phyloP scores from a whole-genome alignment of 2,329 filamentous ascomycete species.

The Coccinonectria pachysandricola region DNA sequence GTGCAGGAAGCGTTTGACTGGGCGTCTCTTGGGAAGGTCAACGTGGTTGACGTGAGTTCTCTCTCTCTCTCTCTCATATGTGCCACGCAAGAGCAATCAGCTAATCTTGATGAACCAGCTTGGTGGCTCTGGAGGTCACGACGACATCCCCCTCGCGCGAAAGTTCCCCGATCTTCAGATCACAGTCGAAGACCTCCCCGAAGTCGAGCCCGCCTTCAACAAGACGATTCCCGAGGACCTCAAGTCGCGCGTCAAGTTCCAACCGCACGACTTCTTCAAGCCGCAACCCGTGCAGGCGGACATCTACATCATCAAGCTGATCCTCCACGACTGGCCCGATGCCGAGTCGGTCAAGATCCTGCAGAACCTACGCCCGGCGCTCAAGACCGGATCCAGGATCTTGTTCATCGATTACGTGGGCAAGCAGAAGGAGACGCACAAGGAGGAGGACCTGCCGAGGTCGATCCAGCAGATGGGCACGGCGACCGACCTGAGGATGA shows the following conservation, averaged over 20 bases:
- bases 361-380: conserved; percentile 29
- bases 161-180: conserved; percentile 24
- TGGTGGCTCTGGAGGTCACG: conserved; percentile 17
- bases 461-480: conserved; percentile 1
- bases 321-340: conserved; percentile 46
- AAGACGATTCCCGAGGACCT: conserved; percentile 13
- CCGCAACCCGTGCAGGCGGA: conserved; percentile 29
- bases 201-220: conserved; percentile 16
- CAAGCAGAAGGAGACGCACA: conserved; percentile 14
- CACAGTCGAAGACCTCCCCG: conserved; percentile 38
- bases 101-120: conserved; percentile 9
- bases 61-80: too few relatives aligned
- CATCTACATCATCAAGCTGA: conserved; percentile 41
- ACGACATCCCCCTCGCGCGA: conserved; percentile 12
- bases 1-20: conserved; percentile 12
- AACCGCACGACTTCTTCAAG: conserved; percentile 27
- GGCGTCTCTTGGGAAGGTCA: conserved; percentile 13
- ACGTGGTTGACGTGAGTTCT: conserved; percentile 16
- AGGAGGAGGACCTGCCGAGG: too few relatives aligned
- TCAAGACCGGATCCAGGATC: conserved; percentile 31
- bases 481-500: conserved; percentile 31
- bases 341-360: conserved; percentile 29
- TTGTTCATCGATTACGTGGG: conserved; percentile 26
- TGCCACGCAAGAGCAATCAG: too few relatives aligned
- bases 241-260: conserved; percentile 22